These are phyloP conservation scores for Psilocybe tampanensis DNA, from an alignment of 768 basidiomycete genomes.

Conservation along the genomic window DNA sequence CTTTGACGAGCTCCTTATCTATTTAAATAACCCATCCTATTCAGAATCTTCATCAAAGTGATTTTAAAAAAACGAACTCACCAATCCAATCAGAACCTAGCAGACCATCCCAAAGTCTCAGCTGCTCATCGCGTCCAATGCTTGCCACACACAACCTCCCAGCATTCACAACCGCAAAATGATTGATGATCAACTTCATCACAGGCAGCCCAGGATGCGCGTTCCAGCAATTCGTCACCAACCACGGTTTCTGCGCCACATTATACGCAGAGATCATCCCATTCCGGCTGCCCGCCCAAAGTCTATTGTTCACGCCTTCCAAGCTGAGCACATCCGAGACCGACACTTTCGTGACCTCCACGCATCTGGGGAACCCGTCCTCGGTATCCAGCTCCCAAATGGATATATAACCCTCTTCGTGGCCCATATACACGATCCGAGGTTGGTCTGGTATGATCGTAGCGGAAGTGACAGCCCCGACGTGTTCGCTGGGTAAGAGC, in stretches of 20 bases:
- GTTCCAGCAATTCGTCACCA: conserved; percentile 84
- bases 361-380: conserved; percentile 63
- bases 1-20: conserved; percentile 79
- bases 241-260: conserved; percentile 74
- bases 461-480: conserved; percentile 83
- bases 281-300: conserved; percentile 89
- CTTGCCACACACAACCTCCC: conserved; percentile 74
- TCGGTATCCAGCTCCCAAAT: conserved; percentile 69
- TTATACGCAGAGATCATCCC: conserved; percentile 86
- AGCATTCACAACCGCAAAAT: conserved; percentile 70
- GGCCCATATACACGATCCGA: conserved; percentile 77
- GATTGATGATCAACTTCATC: conserved; percentile 66
- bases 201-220: conserved; percentile 76
- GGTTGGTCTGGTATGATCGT: conserved; percentile 73
- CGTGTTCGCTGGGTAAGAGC: conserved; percentile 64
- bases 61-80: conserved; percentile 47
- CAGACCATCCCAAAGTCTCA: conserved; percentile 90
- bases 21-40: not conserved
- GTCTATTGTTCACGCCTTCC: conserved; percentile 78
- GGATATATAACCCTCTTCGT: conserved; percentile 88
- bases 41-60: not conserved
- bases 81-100: conserved; percentile 86
- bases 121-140: conserved; percentile 68
- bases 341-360: conserved; percentile 79
- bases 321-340: conserved; percentile 80